Evolutionary conservation across 2,329 filamentous ascomycete species (phyloP), one percentile per base, ranked within the genome.

Genomic region (Scopulariopsis brevicaulis): DNA sequence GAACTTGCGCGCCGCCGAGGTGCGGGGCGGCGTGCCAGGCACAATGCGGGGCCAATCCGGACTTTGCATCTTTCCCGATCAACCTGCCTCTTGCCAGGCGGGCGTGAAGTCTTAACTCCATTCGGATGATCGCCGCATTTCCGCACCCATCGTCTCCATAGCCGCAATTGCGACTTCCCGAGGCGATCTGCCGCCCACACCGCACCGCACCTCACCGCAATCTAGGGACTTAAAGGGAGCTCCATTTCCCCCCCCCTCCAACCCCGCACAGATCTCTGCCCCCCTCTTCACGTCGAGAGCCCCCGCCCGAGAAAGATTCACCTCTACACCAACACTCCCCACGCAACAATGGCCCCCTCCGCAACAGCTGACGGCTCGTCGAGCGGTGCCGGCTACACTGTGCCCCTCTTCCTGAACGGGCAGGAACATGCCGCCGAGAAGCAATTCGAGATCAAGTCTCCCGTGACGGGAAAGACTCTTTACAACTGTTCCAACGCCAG

Each of bases 401-500:
- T 76, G 11, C 75, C 75, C 2, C 70, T 77, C 54, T 60, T 76
- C 58, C 75, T 78, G 58, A 68, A 72, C 59, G 75, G 75, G 52
- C 63, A 69, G 63, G 75, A 82, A 58, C 66, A 75, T 57, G 68
- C 64, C 6, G 75, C 79, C 2, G 64, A 68, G 1, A 74, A 71
- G 37, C 77, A 76, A 34, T 84, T 84, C 64, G 68, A 78, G 55
- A 79, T 90, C 40, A 70, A 75, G 62, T 81, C 76, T 55, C 86
- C 87, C 2, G 66, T 54, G 65, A 81, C 69, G 64, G 82, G 67
- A 25, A 65, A 79, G 15, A 67, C 83, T 46, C 75, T 84, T 65
- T 74, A 80, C 61, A 75, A 77, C 59, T 81, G 80, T 59, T 76
- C 78, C 37, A 82, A 80, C 37, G 82, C 83, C 2, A 72, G 78